These are phyloP conservation scores for Polyporus arcularius DNA, from an alignment of 768 basidiomycete species.

Conservation along the genomic window DNA sequence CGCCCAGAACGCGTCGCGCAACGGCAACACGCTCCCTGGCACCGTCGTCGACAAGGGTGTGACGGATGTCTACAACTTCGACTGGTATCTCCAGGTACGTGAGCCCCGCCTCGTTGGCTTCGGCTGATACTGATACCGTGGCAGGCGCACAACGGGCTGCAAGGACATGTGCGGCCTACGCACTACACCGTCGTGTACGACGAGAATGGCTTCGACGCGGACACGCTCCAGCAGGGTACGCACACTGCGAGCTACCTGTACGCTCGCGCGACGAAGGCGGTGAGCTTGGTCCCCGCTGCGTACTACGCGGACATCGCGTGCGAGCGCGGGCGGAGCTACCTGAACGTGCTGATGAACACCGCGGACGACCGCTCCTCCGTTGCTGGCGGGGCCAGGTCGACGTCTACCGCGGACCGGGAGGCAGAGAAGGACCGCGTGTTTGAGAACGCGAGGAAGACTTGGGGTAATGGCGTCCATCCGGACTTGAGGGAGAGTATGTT, in stretches of 20 bases:
- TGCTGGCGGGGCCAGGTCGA: slow-evolving; percentile 31
- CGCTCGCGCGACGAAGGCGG: slow-evolving; percentile 81
- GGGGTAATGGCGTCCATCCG: slow-evolving; percentile 45
- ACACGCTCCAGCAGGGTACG: slow-evolving; percentile 74
- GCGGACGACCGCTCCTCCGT: slow-evolving; percentile 33
- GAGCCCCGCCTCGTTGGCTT: background rate
- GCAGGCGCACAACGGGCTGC: slow-evolving; percentile 74
- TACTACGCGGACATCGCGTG: slow-evolving; percentile 85
- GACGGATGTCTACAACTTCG: slow-evolving; percentile 45
- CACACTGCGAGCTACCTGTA: slow-evolving; percentile 73
- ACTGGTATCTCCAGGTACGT: slow-evolving; percentile 35
- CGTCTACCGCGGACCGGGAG: slow-evolving; percentile 27
- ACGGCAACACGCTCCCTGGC: slow-evolving; percentile 78
- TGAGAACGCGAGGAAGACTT: slow-evolving; percentile 42
- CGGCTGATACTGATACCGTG: background rate
- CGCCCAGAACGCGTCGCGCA: slow-evolving; percentile 51
- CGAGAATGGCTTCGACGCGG: slow-evolving; percentile 66
- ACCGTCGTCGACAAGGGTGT: slow-evolving; percentile 82
- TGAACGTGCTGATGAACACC: slow-evolving; percentile 65
- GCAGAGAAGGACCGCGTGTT: slow-evolving; percentile 35
- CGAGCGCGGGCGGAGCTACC: slow-evolving; percentile 74
- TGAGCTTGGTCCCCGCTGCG: slow-evolving; percentile 77
- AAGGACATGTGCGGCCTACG: slow-evolving; percentile 71
- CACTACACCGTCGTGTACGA: slow-evolving; percentile 84
- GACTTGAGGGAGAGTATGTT: slow-evolving; percentile 71